Percentiles rank a stretch among this genome's conserved stretches.
Evolutionary conservation across 2,329 filamentous ascomycete species (phyloP).

Genomic region (Parafenestella ontariensis): DNA sequence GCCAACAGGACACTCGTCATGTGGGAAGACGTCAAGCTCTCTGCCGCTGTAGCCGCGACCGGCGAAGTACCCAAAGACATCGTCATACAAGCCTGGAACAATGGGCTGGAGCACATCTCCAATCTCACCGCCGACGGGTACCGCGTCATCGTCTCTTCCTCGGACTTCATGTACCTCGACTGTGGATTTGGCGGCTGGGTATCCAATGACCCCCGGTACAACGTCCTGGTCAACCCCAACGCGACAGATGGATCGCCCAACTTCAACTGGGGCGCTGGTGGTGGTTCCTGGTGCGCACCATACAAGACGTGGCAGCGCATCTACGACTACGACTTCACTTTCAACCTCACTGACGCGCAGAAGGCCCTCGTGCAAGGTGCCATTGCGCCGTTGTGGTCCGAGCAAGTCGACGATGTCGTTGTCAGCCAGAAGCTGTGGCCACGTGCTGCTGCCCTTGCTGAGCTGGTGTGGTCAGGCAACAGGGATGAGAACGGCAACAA

Average conservation of each 20-base stretch:
- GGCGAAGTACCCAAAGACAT: constrained; percentile 58
- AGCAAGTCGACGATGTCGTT: constrained; percentile 62
- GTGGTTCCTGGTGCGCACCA: constrained; percentile 65
- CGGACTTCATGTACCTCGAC: constrained; percentile 65
- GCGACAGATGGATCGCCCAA: constrained; percentile 47
- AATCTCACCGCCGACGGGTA: constrained; percentile 60
- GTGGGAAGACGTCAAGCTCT: constrained; percentile 63
- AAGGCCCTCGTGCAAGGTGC: constrained; percentile 60
- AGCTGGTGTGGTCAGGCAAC: constrained; percentile 65
- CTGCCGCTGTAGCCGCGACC: constrained; percentile 52
- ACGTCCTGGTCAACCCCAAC: constrained; percentile 61
- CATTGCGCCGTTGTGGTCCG: constrained; percentile 60
- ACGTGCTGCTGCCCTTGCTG: constrained; percentile 62
- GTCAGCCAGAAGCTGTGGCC: constrained; percentile 63
- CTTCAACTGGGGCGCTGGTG: constrained; percentile 63
- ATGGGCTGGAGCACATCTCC: constrained; percentile 59
- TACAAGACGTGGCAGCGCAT: constrained; percentile 69
- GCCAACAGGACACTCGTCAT: constrained; percentile 61
- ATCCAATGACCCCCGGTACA: constrained; percentile 64
- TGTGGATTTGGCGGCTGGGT: constrained; percentile 63
- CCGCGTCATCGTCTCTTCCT: constrained; percentile 63
- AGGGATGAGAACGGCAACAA: constrained; percentile 58
- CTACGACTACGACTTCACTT: constrained; percentile 65
- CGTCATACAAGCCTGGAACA: constrained; percentile 64
- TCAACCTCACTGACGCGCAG: constrained; percentile 56